Evolutionary conservation across 2,329 filamentous ascomycete genomes (phyloP).

Genomic region (Penicillium glabrum): DNA sequence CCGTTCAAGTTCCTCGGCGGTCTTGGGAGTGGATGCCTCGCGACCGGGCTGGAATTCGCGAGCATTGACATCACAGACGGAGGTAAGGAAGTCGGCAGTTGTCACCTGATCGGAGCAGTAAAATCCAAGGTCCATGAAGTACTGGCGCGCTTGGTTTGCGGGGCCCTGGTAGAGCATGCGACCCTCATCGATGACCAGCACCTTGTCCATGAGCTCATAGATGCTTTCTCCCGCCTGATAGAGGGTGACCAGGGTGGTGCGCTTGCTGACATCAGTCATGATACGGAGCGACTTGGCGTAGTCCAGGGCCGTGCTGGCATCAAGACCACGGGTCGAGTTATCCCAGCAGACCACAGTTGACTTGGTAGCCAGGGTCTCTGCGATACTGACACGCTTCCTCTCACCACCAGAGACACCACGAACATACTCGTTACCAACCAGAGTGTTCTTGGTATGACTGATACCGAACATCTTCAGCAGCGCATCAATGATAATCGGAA

Average conservation of each 20-base stretch:
- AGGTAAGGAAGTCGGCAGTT: conserved; percentile 75
- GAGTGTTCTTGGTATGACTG: conserved; percentile 69
- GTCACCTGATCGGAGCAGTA: conserved; percentile 60
- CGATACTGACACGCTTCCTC: conserved; percentile 76
- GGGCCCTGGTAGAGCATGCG: conserved; percentile 68
- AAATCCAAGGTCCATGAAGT: conserved; percentile 67
- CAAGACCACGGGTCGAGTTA: conserved; percentile 76
- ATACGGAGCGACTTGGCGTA: conserved; percentile 69
- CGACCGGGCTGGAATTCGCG: conserved; percentile 66
- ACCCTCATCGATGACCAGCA: conserved; percentile 72
- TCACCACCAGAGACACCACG: conserved; percentile 79
- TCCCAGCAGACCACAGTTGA: conserved; percentile 76
- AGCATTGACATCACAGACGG: conserved; percentile 71
- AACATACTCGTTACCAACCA: conserved; percentile 71
- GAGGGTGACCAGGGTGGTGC: conserved; percentile 68
- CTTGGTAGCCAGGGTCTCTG: conserved; percentile 73
- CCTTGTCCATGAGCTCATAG: conserved; percentile 76
- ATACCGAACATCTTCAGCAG: conserved; percentile 79
- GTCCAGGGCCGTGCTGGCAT: conserved; percentile 75
- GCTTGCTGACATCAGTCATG: conserved; percentile 74
- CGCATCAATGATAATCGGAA: conserved; percentile 68
- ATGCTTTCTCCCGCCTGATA: conserved; percentile 72
- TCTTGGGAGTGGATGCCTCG: conserved; percentile 67
- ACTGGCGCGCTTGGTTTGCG: conserved; percentile 60
- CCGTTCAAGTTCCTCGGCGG: conserved; percentile 65